Evolutionary conservation across 805 yeast species (phyloP).

Genomic region (Saturnispora kantuleensis): DNA sequence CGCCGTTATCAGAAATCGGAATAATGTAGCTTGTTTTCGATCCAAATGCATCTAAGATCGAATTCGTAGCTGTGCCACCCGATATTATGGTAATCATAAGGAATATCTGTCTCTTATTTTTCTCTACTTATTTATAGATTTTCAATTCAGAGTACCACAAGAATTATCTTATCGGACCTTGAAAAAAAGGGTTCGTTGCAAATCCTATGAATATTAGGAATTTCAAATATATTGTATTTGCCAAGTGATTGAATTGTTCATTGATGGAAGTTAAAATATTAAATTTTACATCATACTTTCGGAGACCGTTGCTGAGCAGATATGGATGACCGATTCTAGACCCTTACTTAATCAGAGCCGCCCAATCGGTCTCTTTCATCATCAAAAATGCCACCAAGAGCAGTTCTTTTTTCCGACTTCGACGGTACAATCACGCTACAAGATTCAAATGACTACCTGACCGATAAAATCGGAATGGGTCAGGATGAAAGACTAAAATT

Average conservation of each 20-base stretch:
- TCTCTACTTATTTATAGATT: too few relatives aligned
- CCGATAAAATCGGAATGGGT: conserved; percentile 88
- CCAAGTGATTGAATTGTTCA: too few relatives aligned
- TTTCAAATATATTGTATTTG: too few relatives aligned
- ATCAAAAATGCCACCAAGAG: conserved; percentile 24
- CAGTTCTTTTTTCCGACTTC: conserved; percentile 93
- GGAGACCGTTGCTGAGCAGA: too few relatives aligned
- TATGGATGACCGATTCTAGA: too few relatives aligned
- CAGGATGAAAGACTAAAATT: conserved; percentile 51
- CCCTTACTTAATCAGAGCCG: too few relatives aligned
- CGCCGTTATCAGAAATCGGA: conserved; percentile 90
- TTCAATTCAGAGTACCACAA: too few relatives aligned
- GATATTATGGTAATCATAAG: conserved; percentile 33
- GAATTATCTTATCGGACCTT: too few relatives aligned
- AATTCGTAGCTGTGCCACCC: conserved; percentile 86
- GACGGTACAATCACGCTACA: conserved; percentile 96
- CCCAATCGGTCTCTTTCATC: not conserved
- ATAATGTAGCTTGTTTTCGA: conserved; percentile 46
- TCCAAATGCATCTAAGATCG: conserved; percentile 48
- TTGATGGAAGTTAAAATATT: too few relatives aligned
- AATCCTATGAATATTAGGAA: too few relatives aligned
- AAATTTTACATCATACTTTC: too few relatives aligned
- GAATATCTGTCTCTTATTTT: not conserved
- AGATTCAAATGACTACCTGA: conserved; percentile 87
- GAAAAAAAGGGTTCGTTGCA: too few relatives aligned